A percentile compares a stretch with the other conserved stretches of the same genome.
phyloP scores from a whole-genome alignment of 495 filamentous ascomycete genomes.

The Xylaria bambusicola region DNA sequence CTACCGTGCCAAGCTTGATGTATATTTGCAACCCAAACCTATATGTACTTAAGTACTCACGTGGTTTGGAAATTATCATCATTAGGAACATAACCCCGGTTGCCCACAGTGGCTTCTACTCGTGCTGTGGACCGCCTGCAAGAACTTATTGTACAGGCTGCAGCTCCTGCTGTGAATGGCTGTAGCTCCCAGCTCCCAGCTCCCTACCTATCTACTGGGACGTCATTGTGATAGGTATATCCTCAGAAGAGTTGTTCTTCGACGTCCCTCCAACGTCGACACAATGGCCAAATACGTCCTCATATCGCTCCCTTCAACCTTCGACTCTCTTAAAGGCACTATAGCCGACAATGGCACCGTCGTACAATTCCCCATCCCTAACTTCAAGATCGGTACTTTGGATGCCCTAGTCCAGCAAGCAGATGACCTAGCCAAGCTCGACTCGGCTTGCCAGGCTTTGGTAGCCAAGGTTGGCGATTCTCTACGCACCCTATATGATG shows the following conservation, averaged over 20 bases:
- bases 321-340: constrained; percentile 68
- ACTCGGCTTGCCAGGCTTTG: constrained; percentile 73
- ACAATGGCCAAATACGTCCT: constrained; percentile 45
- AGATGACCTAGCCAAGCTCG: constrained; percentile 90
- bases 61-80: too few relatives aligned
- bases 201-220: background rate
- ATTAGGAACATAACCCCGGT: too few relatives aligned
- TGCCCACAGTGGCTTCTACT: too few relatives aligned
- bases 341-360: constrained; percentile 77
- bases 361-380: constrained; percentile 78
- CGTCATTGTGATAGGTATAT: constrained; percentile 21
- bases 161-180: background rate
- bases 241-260: constrained; percentile 10
- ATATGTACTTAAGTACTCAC: too few relatives aligned
- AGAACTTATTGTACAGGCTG: background rate
- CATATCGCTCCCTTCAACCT: constrained; percentile 55
- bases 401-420: constrained; percentile 97
- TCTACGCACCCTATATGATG: constrained; percentile 74
- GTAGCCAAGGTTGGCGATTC: constrained; percentile 88
- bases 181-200: constrained; percentile 8
- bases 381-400: constrained; percentile 96
- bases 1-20: too few relatives aligned
- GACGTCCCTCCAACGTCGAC: constrained; percentile 17
- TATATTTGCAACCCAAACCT: too few relatives aligned
- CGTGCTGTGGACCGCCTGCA: too few relatives aligned